These are phyloP conservation scores for Penicillium sp. DNA, from an alignment of 2,329 filamentous ascomycete genomes.

Conservation along the genomic window DNA sequence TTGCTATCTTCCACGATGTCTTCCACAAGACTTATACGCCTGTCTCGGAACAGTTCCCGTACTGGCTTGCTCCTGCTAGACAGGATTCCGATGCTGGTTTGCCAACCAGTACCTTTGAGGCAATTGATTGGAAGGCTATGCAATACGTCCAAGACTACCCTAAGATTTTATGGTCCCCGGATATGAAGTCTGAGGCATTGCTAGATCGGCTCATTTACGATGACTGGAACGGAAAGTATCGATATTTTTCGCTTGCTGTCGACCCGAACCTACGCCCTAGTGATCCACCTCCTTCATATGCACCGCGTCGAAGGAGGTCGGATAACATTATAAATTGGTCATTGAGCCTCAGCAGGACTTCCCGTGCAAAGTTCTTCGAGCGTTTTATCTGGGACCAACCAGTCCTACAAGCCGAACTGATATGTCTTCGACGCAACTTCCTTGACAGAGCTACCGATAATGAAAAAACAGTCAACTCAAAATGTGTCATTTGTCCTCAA, in stretches of 20 bases:
- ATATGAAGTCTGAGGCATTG: conserved; percentile 41
- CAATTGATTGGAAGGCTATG: conserved; percentile 47
- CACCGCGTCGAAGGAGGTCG: conserved; percentile 43
- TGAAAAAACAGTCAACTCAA: conserved; percentile 45
- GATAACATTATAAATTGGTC: conserved; percentile 78
- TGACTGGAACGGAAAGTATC: conserved; percentile 54
- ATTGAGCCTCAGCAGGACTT: conserved; percentile 66
- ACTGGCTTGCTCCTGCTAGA: conserved; percentile 69
- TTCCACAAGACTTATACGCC: conserved; percentile 83
- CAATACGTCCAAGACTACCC: conserved; percentile 37
- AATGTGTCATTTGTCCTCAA: conserved; percentile 70
- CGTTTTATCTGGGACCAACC: conserved; percentile 67
- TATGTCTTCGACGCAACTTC: conserved; percentile 76
- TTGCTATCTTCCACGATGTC: conserved; percentile 73
- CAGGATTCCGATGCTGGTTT: conserved; percentile 6
- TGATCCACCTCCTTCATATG: conserved; percentile 34
- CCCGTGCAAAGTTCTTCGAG: conserved; percentile 47
- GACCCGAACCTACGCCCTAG: conserved; percentile 33
- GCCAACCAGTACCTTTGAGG: conserved; percentile 5
- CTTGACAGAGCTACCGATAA: conserved; percentile 63
- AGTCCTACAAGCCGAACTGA: conserved; percentile 70
- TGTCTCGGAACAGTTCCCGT: conserved; percentile 64
- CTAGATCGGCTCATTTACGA: conserved; percentile 55
- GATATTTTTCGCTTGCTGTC: conserved; percentile 51
- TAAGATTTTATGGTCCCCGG: conserved; percentile 46